Base-by-base conservation (phyloP, 225 moss, liverwort and hornwort genomes). In the Physcomitrium patens region DNA sequence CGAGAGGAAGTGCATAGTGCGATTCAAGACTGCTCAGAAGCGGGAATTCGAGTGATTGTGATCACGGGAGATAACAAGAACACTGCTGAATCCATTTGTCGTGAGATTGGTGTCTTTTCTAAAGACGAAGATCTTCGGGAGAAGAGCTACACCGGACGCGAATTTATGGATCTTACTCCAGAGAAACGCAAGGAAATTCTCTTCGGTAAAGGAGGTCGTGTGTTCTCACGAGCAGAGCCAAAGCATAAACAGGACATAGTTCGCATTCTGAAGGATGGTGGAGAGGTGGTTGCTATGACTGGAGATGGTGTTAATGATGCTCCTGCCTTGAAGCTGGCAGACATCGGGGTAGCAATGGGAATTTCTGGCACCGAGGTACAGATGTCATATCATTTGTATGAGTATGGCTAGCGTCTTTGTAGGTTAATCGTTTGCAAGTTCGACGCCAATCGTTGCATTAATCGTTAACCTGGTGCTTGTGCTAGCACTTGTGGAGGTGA, bases 241-340 rank as follows among this genome's bases (percentile, higher is more conserved):
- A 91, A 86, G 81, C 93, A 96, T 54, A 96, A 96, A 52, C 96
- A 96, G 66, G 92, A 96, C 49, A 96, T 96, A 59, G 93, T 96
- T 22, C 90, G 96, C 24, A 84, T 91, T 76, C 80, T 96, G 53
- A 96, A 92, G 75, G 92, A 90, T 19, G 86, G 81, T 7, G 92
- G 93, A 71, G 95, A 96, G 82, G 92, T 96, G 12, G 96, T 96
- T 37, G 96, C 96, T 8, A 96, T 96, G 96, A 96, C 93, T 19
- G 93, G 96, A 50, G 96, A 96, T 79, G 96, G 96, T 62, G 96
- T 96, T 56, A 96, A 96, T 72, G 96, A 96, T 85, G 96, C 96
- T 45, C 91, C 93, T 61, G 93, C 96, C 16, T 80, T 96, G 79
- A 96, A 96, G 69, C 83, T 96, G 68, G 96, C 96, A 4, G 96